Conservation (phyloP, 345 rosid species). For the Brassica cretica region DNA sequence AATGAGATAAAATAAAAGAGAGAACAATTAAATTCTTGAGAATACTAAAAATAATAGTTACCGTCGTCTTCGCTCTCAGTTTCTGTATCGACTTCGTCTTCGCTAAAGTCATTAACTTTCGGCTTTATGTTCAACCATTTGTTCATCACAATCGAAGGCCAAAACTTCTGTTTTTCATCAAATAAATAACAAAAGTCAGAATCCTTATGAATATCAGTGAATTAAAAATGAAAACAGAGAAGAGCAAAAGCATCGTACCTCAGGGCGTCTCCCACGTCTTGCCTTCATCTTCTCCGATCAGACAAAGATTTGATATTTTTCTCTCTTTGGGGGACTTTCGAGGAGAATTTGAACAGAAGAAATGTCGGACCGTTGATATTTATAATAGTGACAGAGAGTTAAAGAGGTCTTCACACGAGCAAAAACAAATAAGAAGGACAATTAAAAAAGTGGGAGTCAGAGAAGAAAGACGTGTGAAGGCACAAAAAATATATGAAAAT, state of each 20-base stretch:
- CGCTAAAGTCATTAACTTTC: conserved; percentile 77
- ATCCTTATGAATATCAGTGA: neutral
- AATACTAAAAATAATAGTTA: conserved; percentile 21
- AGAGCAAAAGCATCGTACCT: conserved; percentile 46
- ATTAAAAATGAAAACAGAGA: conserved; percentile 1
- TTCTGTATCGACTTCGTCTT: conserved; percentile 87
- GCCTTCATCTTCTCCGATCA: conserved; percentile 48
- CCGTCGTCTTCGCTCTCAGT: conserved; percentile 94
- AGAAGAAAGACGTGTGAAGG: conserved; percentile 42
- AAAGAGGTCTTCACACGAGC: conserved; percentile 15
- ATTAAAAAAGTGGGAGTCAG: conserved; percentile 24
- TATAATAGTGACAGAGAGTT: conserved; percentile 36
- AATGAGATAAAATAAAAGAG: neutral
- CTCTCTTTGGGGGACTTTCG: conserved; percentile 10
- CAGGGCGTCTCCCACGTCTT: conserved; percentile 64
- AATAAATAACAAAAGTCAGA: conserved; percentile 18
- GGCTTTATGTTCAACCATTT: conserved; percentile 95
- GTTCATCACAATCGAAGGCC: conserved; percentile 97
- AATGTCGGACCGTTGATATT: conserved; percentile 42
- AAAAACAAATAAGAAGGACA: conserved; percentile 29
- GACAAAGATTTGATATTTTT: conserved; percentile 11
- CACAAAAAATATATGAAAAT: neutral
- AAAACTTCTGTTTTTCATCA: conserved; percentile 57
- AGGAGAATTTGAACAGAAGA: conserved; percentile 31
- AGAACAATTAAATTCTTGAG: neutral